phyloP scores from a whole-genome alignment of 2,329 filamentous ascomycete genomes.

The Alternaria novae-zelandiae region DNA sequence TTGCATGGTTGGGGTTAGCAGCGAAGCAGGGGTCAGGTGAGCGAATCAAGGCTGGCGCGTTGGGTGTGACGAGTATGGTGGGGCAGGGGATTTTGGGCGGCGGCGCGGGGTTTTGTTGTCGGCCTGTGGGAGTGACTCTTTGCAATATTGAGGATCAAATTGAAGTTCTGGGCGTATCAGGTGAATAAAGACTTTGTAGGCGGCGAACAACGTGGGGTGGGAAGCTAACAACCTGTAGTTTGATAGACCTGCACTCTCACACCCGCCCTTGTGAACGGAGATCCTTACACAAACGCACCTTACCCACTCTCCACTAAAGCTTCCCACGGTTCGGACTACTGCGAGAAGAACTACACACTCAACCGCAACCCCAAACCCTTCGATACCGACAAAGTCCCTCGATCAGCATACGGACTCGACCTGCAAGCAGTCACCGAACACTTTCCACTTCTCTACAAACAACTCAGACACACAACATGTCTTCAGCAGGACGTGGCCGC shows the following conservation, averaged over 20 bases:
- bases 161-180: background rate
- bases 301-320: background rate
- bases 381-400: background rate
- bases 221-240: constrained; percentile 14
- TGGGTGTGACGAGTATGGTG: constrained; percentile 21
- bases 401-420: constrained; percentile 1
- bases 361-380: background rate
- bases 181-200: background rate
- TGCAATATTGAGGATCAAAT: constrained; percentile 1
- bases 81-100: constrained; percentile 23
- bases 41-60: constrained; percentile 27
- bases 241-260: constrained; percentile 14
- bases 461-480: constrained; percentile 49
- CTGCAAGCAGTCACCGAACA: constrained; percentile 3
- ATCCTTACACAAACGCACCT: constrained; percentile 11
- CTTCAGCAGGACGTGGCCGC: constrained; percentile 70
- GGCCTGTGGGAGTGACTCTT: constrained; percentile 16
- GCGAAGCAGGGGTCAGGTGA: background rate
- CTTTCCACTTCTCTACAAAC: constrained; percentile 9
- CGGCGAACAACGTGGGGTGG: background rate
- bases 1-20: constrained; percentile 14
- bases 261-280: constrained; percentile 9
- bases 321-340: background rate
- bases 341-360: background rate
- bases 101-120: constrained; percentile 17